Conservation (phyloP, 257 asterid genomes). For the Solanum virginianum region DNA sequence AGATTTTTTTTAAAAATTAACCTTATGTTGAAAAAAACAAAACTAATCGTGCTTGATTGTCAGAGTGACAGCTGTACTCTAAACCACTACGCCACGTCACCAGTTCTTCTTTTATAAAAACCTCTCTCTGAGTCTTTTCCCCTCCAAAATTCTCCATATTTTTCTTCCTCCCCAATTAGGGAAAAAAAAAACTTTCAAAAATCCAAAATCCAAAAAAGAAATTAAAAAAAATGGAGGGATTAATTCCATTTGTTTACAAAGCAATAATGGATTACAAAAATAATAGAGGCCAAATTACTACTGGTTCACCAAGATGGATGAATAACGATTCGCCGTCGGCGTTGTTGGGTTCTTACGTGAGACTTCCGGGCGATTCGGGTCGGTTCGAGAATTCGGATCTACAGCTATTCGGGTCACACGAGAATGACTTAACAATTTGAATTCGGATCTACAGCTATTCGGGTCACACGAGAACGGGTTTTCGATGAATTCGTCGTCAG, state of each 20-base stretch:
- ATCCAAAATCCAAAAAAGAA: not conserved
- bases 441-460: constrained; percentile 28
- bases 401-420: constrained; percentile 28
- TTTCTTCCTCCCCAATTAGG: not conserved
- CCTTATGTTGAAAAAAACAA: too few relatives aligned
- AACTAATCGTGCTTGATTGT: not conserved
- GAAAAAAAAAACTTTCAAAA: too few relatives aligned
- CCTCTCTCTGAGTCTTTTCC: not conserved
- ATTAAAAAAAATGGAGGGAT: constrained; percentile 49
- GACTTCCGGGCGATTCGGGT: constrained; percentile 75
- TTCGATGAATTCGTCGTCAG: constrained; percentile 20
- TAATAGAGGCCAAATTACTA: constrained; percentile 12
- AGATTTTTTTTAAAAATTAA: too few relatives aligned
- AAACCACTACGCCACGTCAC: constrained; percentile 54
- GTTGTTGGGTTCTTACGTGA: constrained; percentile 35
- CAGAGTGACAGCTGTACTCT: constrained; percentile 34
- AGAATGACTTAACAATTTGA: too few relatives aligned
- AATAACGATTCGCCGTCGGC: constrained; percentile 31
- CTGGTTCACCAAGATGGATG: not conserved
- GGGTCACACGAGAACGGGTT: constrained; percentile 30
- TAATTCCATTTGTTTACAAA: constrained; percentile 69
- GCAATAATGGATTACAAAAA: constrained; percentile 69
- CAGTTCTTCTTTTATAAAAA: constrained; percentile 10
- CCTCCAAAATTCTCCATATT: not conserved
- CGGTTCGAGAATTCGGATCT: constrained; percentile 32